Evolutionary conservation across 371 early-diverging fungal species (phyloP).

Genomic region (Conidiobolus incongruus): DNA sequence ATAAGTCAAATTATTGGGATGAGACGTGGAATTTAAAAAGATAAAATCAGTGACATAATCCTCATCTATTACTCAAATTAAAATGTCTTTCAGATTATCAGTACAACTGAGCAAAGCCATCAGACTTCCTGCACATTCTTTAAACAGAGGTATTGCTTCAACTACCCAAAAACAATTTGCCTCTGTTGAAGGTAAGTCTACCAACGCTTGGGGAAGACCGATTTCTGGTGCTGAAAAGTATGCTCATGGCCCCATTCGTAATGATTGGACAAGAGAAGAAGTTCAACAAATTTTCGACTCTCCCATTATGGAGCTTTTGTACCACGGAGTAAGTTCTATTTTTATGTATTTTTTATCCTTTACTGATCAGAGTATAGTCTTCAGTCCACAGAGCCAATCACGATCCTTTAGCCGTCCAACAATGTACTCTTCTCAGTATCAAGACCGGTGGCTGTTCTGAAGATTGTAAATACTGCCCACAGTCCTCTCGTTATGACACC

Average conservation of each 20-base stretch:
- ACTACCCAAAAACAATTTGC: slow-evolving; percentile 5
- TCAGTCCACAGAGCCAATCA: slow-evolving; percentile 50
- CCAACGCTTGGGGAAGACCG: slow-evolving; percentile 7
- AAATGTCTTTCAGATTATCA: no score
- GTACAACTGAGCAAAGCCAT: no score
- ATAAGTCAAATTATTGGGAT: no score
- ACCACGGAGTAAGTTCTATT: slow-evolving; percentile 31
- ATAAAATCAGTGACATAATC: no score
- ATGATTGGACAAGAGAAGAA: slow-evolving; percentile 54
- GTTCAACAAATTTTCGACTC: slow-evolving; percentile 54
- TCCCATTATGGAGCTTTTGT: slow-evolving; percentile 60
- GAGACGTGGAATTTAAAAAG: no score
- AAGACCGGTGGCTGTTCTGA: slow-evolving; percentile 80
- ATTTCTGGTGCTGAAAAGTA: slow-evolving; percentile 30
- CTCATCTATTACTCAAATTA: no score
- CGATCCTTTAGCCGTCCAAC: slow-evolving; percentile 53
- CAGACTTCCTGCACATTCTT: no score
- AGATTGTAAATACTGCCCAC: slow-evolving; percentile 72
- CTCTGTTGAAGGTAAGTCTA: slow-evolving; percentile 5
- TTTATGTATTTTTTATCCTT: background rate
- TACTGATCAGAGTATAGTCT: slow-evolving; percentile 18
- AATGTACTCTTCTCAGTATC: slow-evolving; percentile 59
- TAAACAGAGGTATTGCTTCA: background rate
- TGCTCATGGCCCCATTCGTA: slow-evolving; percentile 29
- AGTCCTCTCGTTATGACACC: slow-evolving; percentile 55